Conservation (phyloP, 768 basidiomycete genomes). For the Daedaleopsis nitida region DNA sequence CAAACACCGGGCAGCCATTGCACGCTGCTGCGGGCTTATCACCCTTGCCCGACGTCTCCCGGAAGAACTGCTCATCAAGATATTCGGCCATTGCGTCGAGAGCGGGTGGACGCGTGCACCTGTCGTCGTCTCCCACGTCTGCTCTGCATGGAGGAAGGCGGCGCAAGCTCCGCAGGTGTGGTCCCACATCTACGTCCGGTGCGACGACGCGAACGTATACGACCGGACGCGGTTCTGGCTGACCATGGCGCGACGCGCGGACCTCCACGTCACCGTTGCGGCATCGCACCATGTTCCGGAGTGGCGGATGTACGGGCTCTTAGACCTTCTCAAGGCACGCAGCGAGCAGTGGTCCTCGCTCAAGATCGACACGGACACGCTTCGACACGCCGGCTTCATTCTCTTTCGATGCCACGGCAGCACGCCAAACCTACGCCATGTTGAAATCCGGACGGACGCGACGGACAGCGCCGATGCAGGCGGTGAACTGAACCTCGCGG, state of each 20-base stretch:
- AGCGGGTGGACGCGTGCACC: conserved; percentile 58
- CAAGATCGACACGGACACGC: conserved; percentile 39
- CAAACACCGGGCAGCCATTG: conserved; percentile 45
- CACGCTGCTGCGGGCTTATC: conserved; percentile 46
- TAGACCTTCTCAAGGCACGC: conserved; percentile 43
- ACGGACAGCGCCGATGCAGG: conserved; percentile 10
- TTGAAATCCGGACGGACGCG: conserved; percentile 27
- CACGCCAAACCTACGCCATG: conserved; percentile 39
- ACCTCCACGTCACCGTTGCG: conserved; percentile 48
- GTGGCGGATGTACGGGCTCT: conserved; percentile 35
- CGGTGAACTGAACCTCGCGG: conserved; percentile 5
- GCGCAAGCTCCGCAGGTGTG: conserved; percentile 54
- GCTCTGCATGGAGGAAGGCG: conserved; percentile 59
- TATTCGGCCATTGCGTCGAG: conserved; percentile 53
- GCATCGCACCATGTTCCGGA: conserved; percentile 27
- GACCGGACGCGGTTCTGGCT: conserved; percentile 54
- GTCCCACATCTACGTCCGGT: conserved; percentile 57
- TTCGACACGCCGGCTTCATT: conserved; percentile 42
- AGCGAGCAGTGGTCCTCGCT: conserved; percentile 48
- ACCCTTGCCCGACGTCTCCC: conserved; percentile 61
- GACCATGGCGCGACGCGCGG: conserved; percentile 43
- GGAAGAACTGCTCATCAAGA: conserved; percentile 52
- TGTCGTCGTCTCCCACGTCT: conserved; percentile 58
- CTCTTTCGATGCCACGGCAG: conserved; percentile 36
- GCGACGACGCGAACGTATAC: conserved; percentile 43